Base-by-base conservation (phyloP, 2,329 filamentous ascomycete species). In the Metarhizium album region DNA sequence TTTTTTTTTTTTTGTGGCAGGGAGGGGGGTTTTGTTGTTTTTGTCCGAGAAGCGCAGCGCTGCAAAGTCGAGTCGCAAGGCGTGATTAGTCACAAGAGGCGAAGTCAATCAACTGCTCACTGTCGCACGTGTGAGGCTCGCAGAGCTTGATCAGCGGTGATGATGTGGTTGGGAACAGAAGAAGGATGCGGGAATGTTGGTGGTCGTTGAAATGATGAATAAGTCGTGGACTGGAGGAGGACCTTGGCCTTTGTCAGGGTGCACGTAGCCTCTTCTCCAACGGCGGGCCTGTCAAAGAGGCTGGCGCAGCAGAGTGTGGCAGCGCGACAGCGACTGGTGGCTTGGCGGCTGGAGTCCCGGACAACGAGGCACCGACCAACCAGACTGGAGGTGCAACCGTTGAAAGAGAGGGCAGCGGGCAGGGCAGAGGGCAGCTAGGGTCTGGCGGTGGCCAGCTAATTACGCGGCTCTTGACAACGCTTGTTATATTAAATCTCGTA, bases 261-360 rank as follows among this genome's bases (percentile, higher is more conserved):
- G 62, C 53, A 64, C 62, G 62, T 64, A 62, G 63, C 62, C 62
- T 64, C 55, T 64, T 45, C 22, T 40, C 42, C 38, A 48, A 51
- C 46, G 47, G 47, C 33, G 53, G 48, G 46, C 47, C 47, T 37
- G 22, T 43, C 18, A 27, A 18, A 49, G 46, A 51, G 54, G 49
- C 53, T 51, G 54, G 54, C 49, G 47, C 54, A 52, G 53, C 27
- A 13, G 11, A 24, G 37, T 11, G 23, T 38, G 27, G 27, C 27
- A 29, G 27, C 27, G 27, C 11, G 27, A 9, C 27, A 29, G 27
- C 27, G 33, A 18, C n/a, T 47, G 46, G 18, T 45, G 50, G 23
- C 53, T 47, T 52, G 37, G 52, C 49, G 48, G 42, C 42, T 22
- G 31, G n/a, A 29, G 38, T 27, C 35, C 31, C n/a, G 11, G 27